Conservation (phyloP, 352 stramenopile species). For the Pythium graminicola region DNA sequence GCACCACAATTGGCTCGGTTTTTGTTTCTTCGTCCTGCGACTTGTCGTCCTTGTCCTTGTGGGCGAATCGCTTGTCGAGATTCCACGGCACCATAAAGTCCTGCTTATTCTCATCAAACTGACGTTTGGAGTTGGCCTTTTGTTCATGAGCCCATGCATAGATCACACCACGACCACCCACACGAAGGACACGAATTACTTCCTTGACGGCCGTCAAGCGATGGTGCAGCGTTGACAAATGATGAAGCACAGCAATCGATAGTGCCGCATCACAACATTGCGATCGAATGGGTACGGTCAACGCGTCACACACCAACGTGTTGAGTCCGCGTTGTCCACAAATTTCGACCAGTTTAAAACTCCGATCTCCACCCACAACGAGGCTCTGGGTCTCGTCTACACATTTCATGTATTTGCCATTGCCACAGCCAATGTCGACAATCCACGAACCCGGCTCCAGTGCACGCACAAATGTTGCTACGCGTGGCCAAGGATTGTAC, state of each 20-base stretch:
- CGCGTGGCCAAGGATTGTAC: constrained; percentile 76
- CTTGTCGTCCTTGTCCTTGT: constrained; percentile 6
- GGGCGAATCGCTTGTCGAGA: constrained; percentile 53
- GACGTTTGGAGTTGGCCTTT: constrained; percentile 60
- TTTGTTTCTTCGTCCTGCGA: constrained; percentile 9
- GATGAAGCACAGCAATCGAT: constrained; percentile 82
- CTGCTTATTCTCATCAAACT: constrained; percentile 60
- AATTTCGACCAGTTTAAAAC: constrained; percentile 53
- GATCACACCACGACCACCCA: constrained; percentile 67
- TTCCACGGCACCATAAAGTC: constrained; percentile 89
- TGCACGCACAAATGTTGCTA: constrained; percentile 57
- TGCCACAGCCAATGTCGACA: constrained; percentile 79
- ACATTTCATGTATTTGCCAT: constrained; percentile 88
- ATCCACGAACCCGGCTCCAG: constrained; percentile 55
- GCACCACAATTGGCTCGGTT: constrained; percentile 48
- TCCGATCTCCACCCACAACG: constrained; percentile 39
- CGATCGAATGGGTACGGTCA: constrained; percentile 69
- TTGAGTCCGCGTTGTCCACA: constrained; percentile 56
- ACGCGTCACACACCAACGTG: constrained; percentile 65
- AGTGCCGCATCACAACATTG: constrained; percentile 67
- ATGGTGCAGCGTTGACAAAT: constrained; percentile 69
- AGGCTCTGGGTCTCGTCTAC: constrained; percentile 32
- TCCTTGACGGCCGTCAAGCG: constrained; percentile 70
- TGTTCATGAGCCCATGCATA: constrained; percentile 87
- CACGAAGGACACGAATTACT: constrained; percentile 60